Percentiles rank a stretch among this genome's conserved stretches.
These are phyloP conservation scores for Yarrowia sp. DNA, from an alignment of 805 yeast genomes.

Conservation along the genomic window DNA sequence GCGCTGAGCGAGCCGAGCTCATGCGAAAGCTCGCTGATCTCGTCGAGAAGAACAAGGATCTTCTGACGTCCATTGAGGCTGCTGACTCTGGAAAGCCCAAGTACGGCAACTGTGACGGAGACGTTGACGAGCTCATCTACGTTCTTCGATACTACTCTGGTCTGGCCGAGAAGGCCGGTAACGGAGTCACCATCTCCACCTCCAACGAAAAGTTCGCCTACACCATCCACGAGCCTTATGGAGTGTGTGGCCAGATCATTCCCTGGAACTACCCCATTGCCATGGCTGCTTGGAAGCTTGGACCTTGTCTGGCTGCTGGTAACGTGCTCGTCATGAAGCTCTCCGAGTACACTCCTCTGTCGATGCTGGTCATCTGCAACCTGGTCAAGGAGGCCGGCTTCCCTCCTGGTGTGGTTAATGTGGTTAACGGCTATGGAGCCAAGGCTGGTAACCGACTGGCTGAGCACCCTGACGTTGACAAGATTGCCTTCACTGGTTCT, in stretches of 20 bases:
- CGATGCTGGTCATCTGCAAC: constrained; percentile 72
- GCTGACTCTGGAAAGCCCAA: constrained; percentile 85
- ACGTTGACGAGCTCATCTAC: constrained; percentile 64
- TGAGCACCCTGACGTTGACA: constrained; percentile 75
- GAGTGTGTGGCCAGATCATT: constrained; percentile 93
- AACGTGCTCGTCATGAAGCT: constrained; percentile 84
- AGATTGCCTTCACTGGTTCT: constrained; percentile 94
- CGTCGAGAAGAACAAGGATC: constrained; percentile 67
- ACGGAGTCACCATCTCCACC: constrained; percentile 66
- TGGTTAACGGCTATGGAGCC: constrained; percentile 83
- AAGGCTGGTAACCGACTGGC: constrained; percentile 80
- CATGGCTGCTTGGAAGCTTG: constrained; percentile 94
- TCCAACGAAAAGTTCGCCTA: constrained; percentile 71
- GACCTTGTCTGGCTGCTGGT: constrained; percentile 90
- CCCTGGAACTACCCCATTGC: constrained; percentile 97
- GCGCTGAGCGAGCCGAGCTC: constrained; percentile 61
- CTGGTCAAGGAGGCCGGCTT: constrained; percentile 78
- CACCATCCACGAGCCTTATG: constrained; percentile 85
- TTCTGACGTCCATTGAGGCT: constrained; percentile 77
- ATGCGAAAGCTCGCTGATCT: constrained; percentile 73
- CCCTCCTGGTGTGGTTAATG: constrained; percentile 88
- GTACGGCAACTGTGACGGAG: constrained; percentile 60
- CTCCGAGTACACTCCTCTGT: constrained; percentile 89
- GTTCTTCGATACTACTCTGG: constrained; percentile 86
- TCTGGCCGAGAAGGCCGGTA: constrained; percentile 83